Evolutionary conservation across 1,284 basidiomycete genomes (phyloP), one percentile per base, ranked within the genome.

Genomic region (Ceratobasidium sp.): DNA sequence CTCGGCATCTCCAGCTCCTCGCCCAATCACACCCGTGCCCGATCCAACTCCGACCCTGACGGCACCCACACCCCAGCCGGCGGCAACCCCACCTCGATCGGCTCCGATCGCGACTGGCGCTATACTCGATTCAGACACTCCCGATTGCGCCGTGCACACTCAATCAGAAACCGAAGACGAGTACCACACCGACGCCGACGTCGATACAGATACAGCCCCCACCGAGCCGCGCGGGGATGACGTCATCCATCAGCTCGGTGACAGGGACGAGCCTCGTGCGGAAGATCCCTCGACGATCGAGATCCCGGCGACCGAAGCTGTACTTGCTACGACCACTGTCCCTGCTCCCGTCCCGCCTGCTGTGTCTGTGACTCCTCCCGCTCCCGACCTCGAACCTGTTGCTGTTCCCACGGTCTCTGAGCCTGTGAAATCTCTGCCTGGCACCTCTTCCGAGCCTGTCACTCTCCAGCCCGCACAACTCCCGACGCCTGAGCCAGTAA

Each of bases 171-270:
- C n/a, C n/a, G n/a, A 42, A 13, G 54, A 56, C 55, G 32, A n/a
- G 3, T 35, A 57, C 55, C 38, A 57, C n/a, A 35, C 43, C 7
- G 55, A 29, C 32, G 40, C 55, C 15, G 22, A 20, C 1, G 40
- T 57, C 43, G 55, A 57, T 35, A 55, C 10, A 32, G 55, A 57
- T 35, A 34, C 55, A 31, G 13, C n/a, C 22, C 40, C 56, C 22
- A 25, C 35, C 40, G 55, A 38, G 55, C 29, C 56, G 40, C 35
- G 25, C 42, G 20, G 25, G 22, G 60, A 50, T 64, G 45, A 45
- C 15, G 43, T 47, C 32, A 49, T 31, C 6, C 2, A 22, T 22
- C n/a, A 32, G 17, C 34, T 17, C 22, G 40, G 25, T 6, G n/a
- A 22, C 25, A 43, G 20, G 20, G 5, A 27, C 42, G 45, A 47